Evolutionary conservation across 768 basidiomycete genomes (phyloP), one percentile per base, ranked within the genome.

Genomic region (Tephrocybe sp.): DNA sequence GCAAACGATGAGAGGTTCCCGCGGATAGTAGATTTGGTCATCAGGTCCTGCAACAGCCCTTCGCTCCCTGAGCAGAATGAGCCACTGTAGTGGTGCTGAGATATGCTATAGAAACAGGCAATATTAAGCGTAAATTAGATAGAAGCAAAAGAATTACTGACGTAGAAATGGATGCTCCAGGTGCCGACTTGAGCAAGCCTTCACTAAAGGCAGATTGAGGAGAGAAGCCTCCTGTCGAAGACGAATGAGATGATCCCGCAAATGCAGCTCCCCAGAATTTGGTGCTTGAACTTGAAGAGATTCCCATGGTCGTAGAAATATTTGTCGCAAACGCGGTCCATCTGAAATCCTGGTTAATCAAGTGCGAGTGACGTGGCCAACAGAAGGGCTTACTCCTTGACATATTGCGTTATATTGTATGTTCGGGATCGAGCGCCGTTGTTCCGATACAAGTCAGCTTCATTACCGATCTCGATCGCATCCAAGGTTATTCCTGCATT

Each of bases 381-480:
- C n/a, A n/a, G n/a, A n/a, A n/a, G n/a, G n/a, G 68, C 75, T 45
- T 60, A 83, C 84, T 84, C 73, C 43, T 63, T 51, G 32, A 80
- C 74, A 54, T 82, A 84, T 62, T 79, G 67, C 6, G 64, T 55
- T 15, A 73, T 62, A 43, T 61, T 76, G 59, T 76, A 83, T n/a
- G 58, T 65, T 7, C 55, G 52, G 33, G 69, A 50, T 41, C 82
- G 69, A 6, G 68, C 62, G 9, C 77, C 77, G 53, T 81, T 80
- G 47, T 67, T 67, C 23, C 42, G 43, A 62, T 84, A 86, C 14
- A 84, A 60, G 61, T 86, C 82, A 0, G 83, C 71, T 64, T 86
- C 83, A 46, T 86, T 85, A 8, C 84, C 84, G 32, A 83, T 73
- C 59, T 85, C 81, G 36, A 86, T 69, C 18, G 76, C 75, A 49